Evolutionary conservation across 192 early-diverging fungal species (phyloP), one percentile per base, ranked within the genome.

Genomic region (Gigaspora rosea): DNA sequence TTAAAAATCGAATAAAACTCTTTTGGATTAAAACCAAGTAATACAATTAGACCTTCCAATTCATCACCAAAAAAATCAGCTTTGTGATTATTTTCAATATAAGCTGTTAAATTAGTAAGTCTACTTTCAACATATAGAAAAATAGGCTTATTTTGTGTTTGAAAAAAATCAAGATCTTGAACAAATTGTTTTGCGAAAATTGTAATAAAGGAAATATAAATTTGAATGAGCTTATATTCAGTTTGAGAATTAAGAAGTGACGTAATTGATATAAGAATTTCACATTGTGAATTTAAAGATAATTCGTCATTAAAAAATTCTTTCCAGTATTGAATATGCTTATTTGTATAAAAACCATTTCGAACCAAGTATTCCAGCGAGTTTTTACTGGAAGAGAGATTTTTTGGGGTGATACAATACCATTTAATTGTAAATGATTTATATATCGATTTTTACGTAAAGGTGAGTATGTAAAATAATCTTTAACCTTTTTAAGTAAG

Each of bases 301-400:
- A 49, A 51, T 69, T 69, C 67, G 1, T 69, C 3, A 51, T 69
- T 69, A 27, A 51, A 69, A 69, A 69, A 69, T 22, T 69, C 48
- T 27, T 51, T n/a, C 67, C 3, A 69, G 32, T 69, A 69, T 2
- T 27, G 7, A 69, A 69, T 22, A 51, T 69, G 48, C 48, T 69
- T 11, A 33, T 51, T 51, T 6, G 50, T 69, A 51, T 69, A 69
- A 69, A 69, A 51, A 69, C 67, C 9, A 27, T 27, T 27, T 27
- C 1, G 1, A 27, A 27, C 27, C 27, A 27, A 27, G 27, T 27
- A 27, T 27, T 46, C 63, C 63, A 65, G 16, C 35, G 4, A 46
- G 35, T 47, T 65, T 65, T 36, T 0, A 46, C 36, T 46, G 63
- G 33, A 7, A 69, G 1, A 22, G 50, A 48, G 1, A 69, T 22